These are phyloP conservation scores for Zymoseptoria tritici DNA, from an alignment of 2,329 filamentous ascomycete species.

Conservation along the genomic window DNA sequence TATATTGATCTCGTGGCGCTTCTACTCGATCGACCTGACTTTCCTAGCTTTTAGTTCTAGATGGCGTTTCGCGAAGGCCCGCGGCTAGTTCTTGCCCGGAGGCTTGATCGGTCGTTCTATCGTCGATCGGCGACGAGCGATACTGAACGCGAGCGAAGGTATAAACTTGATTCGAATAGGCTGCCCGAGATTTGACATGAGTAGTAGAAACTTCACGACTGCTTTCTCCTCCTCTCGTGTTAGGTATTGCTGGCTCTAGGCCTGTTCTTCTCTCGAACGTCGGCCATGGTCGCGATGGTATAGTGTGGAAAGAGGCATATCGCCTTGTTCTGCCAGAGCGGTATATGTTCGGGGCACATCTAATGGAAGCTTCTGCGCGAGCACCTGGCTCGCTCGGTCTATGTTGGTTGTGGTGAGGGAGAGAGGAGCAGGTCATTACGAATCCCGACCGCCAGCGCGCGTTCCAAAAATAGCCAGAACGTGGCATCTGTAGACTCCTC, in stretches of 20 bases:
- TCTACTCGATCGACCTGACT: constrained; percentile 23
- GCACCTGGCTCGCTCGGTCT: not conserved
- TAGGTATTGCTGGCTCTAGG: not conserved
- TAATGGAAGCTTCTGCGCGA: not conserved
- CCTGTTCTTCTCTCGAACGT: not conserved
- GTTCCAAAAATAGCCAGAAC: not conserved
- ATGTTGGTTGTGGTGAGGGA: not conserved
- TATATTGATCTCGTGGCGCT: constrained; percentile 24
- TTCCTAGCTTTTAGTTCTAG: constrained; percentile 21
- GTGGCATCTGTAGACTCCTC: not conserved
- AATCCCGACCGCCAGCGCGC: not conserved
- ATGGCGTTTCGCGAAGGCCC: constrained; percentile 21
- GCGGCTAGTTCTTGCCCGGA: constrained; percentile 9
- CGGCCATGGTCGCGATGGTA: not conserved
- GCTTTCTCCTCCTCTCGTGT: constrained; percentile 7
- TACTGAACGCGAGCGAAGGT: too few species aligned
- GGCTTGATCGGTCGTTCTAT: constrained; percentile 8
- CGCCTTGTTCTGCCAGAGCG: not conserved
- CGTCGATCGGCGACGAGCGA: constrained; percentile 5
- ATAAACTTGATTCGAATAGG: constrained; percentile 7
- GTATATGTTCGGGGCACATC: not conserved
- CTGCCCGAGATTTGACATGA: constrained; percentile 6
- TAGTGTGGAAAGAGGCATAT: not conserved
- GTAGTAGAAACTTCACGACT: constrained; percentile 10
- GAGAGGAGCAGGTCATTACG: not conserved